Conservation (phyloP, 805 yeast species). For the Saccharomycopsis synnaedendra region DNA sequence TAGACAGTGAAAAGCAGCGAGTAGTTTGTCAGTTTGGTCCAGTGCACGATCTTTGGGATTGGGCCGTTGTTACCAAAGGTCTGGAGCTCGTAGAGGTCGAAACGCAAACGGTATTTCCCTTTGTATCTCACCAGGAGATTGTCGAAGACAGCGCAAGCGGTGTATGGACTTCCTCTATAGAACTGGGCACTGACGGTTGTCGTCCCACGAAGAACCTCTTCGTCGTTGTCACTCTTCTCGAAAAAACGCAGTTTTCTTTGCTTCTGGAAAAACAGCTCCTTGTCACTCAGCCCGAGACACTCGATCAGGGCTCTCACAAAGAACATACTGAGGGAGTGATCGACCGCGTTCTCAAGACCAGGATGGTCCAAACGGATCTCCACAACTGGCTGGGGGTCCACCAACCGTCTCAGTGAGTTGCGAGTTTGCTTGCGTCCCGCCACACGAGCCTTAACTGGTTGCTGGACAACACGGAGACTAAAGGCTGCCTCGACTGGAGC, state of each 20-base stretch:
- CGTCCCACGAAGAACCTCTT: slow-evolving; percentile 16
- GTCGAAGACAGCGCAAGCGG: slow-evolving; percentile 16
- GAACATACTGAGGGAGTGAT: slow-evolving; percentile 13
- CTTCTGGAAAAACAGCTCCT: slow-evolving; percentile 13
- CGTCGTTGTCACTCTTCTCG: slow-evolving; percentile 8
- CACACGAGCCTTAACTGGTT: slow-evolving; percentile 17
- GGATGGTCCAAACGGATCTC: slow-evolving; percentile 9
- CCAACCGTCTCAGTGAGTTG: slow-evolving; percentile 15
- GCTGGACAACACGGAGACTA: slow-evolving; percentile 13
- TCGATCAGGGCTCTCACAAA: slow-evolving; percentile 15
- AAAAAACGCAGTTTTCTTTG: slow-evolving; percentile 14
- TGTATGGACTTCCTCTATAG: slow-evolving; percentile 13
- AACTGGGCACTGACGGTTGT: slow-evolving; percentile 16
- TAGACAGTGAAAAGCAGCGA: slow-evolving; percentile 14
- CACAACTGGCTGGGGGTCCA: slow-evolving; percentile 17
- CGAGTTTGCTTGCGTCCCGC: slow-evolving; percentile 16
- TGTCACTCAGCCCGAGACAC: slow-evolving; percentile 10
- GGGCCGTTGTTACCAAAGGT: slow-evolving; percentile 2
- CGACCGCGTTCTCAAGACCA: slow-evolving; percentile 7
- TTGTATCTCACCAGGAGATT: slow-evolving; percentile 16
- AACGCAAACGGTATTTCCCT: slow-evolving; percentile 14
- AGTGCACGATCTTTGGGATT: slow-evolving; percentile 10
- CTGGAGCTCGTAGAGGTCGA: slow-evolving; percentile 15
- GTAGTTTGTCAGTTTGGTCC: slow-evolving; percentile 6
- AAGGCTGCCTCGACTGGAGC: slow-evolving; percentile 2